These are phyloP conservation scores for Globisporangium solare DNA, from an alignment of 352 stramenopile species.

Conservation along the genomic window DNA sequence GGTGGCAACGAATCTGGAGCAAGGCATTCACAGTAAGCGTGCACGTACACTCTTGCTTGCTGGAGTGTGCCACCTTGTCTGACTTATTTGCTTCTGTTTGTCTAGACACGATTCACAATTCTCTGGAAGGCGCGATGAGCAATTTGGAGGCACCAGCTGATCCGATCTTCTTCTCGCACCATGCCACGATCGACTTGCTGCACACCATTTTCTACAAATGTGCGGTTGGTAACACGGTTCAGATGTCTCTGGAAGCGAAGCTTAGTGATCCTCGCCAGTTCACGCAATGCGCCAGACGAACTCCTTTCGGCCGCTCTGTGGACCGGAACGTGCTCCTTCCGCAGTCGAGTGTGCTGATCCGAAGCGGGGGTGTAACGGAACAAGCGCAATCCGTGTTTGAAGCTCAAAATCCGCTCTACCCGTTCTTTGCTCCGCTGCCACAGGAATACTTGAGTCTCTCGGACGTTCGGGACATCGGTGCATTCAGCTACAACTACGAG, in stretches of 20 bases:
- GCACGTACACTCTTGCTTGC: not conserved
- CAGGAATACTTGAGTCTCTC: slow-evolving; percentile 64
- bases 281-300: slow-evolving; percentile 43
- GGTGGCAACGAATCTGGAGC: slow-evolving; percentile 66
- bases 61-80: not conserved
- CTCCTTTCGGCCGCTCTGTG: slow-evolving; percentile 23
- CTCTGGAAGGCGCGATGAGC: slow-evolving; percentile 62
- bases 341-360: slow-evolving; percentile 45
- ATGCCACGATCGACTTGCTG: slow-evolving; percentile 77
- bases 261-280: slow-evolving; percentile 59
- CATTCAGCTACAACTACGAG: slow-evolving; percentile 85
- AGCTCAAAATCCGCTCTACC: slow-evolving; percentile 36
- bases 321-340: slow-evolving; percentile 57
- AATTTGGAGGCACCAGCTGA: slow-evolving; percentile 72
- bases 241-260: slow-evolving; percentile 49
- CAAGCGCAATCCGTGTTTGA: slow-evolving; percentile 52
- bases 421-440: slow-evolving; percentile 56
- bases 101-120: slow-evolving; percentile 77
- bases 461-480: slow-evolving; percentile 68
- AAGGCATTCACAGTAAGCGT: slow-evolving; percentile 70
- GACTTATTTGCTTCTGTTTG: slow-evolving; percentile 9
- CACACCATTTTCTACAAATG: slow-evolving; percentile 87
- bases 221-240: slow-evolving; percentile 51
- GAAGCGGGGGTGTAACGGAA: slow-evolving; percentile 39
- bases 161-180: slow-evolving; percentile 86